phyloP scores from a whole-genome alignment of 768 basidiomycete species.

The Lactifluus subvellereus region DNA sequence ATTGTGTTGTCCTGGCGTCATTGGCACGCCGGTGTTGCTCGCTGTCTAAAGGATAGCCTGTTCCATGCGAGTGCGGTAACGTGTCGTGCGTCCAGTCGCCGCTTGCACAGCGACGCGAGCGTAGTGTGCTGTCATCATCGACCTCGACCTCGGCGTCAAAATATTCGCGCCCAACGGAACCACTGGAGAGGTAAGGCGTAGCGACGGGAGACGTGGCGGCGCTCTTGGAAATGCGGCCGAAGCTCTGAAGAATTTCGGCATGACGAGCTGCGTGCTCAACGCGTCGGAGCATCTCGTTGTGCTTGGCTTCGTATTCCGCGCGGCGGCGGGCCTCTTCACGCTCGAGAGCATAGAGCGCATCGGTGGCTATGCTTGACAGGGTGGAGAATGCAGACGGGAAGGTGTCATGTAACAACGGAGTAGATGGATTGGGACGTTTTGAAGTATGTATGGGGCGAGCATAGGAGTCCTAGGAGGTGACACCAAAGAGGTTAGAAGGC shows the following conservation, averaged over 20 bases:
- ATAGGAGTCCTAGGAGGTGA: slow-evolving; percentile 33
- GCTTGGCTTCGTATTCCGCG: slow-evolving; percentile 54
- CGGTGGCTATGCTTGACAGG: slow-evolving; percentile 73
- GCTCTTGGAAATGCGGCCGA: slow-evolving; percentile 28
- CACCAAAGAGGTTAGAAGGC: slow-evolving; percentile 19
- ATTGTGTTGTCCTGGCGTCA: slow-evolving; percentile 8
- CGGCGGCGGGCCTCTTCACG: slow-evolving; percentile 66
- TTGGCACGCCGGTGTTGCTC: slow-evolving; percentile 30
- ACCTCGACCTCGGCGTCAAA: slow-evolving; percentile 30
- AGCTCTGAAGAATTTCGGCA: slow-evolving; percentile 38
- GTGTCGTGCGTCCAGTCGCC: slow-evolving; percentile 25
- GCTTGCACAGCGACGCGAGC: slow-evolving; percentile 27
- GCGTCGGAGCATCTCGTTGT: slow-evolving; percentile 37
- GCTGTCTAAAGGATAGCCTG: slow-evolving; percentile 30
- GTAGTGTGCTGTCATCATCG: slow-evolving; percentile 41
- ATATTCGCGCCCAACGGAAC: slow-evolving; percentile 9
- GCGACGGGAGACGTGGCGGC: slow-evolving; percentile 22
- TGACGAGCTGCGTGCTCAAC: slow-evolving; percentile 37
- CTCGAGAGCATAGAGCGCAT: slow-evolving; percentile 86
- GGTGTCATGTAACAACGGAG: slow-evolving; percentile 28
- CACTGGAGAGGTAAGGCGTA: slow-evolving; percentile 15
- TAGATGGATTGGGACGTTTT: slow-evolving; percentile 9
- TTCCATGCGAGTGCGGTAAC: slow-evolving; percentile 29
- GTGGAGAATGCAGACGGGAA: slow-evolving; percentile 42
- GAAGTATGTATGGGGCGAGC: slow-evolving; percentile 31